Conservation (phyloP, 345 rosid species). For the Erysimum cheiranthoides region DNA sequence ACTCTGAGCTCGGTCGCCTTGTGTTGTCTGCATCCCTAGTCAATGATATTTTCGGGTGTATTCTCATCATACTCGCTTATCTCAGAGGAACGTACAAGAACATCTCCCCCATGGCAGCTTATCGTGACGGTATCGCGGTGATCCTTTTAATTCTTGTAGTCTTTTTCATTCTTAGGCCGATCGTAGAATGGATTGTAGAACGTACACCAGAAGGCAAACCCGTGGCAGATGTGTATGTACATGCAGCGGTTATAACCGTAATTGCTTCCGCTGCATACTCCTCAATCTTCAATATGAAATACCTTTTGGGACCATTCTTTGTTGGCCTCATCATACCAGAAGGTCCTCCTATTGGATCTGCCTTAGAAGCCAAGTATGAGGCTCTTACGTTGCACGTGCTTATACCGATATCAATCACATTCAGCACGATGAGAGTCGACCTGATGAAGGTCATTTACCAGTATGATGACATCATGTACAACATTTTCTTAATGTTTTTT, state of each 20-base stretch:
- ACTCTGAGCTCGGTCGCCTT: conserved; percentile 41
- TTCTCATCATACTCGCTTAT: background rate
- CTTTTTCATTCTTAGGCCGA: conserved; percentile 26
- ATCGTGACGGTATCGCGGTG: background rate
- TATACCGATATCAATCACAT: conserved; percentile 25
- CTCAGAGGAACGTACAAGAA: conserved; percentile 13
- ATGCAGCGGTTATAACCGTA: conserved; percentile 16
- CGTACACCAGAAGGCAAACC: conserved; percentile 47
- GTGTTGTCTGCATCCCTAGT: conserved; percentile 33
- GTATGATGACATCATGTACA: conserved; percentile 15
- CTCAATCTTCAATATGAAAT: conserved; percentile 10
- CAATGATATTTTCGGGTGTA: conserved; percentile 14
- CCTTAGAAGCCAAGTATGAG: conserved; percentile 37
- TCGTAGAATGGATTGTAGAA: conserved; percentile 39
- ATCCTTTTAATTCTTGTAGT: conserved; percentile 14
- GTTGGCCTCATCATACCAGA: conserved; percentile 49
- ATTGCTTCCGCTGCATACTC: conserved; percentile 23
- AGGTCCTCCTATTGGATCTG: conserved; percentile 52
- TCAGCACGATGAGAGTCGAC: conserved; percentile 30
- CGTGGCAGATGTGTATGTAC: conserved; percentile 35
- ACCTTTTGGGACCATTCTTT: conserved; percentile 45
- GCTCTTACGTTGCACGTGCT: background rate
- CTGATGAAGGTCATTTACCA: conserved; percentile 30
- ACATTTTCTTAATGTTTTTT: conserved; percentile 15
- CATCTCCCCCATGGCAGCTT: conserved; percentile 30